These are phyloP conservation scores for Arthrobotrys sinensis DNA, from an alignment of 2,329 filamentous ascomycete genomes.

Conservation along the genomic window DNA sequence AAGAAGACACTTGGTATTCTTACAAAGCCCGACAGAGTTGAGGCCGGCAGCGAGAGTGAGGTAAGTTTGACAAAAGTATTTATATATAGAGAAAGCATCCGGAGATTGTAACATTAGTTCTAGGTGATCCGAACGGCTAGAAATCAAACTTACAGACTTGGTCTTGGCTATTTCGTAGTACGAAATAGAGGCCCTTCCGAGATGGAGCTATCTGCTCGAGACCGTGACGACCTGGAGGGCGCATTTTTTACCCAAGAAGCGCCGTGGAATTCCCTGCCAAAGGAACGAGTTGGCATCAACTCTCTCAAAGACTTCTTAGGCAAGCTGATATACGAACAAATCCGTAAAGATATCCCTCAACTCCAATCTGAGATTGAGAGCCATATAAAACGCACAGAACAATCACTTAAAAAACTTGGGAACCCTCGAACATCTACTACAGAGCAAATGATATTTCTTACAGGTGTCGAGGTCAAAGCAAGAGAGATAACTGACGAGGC, in stretches of 20 bases:
- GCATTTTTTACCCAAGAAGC: constrained; percentile 26
- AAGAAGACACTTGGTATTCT: constrained; percentile 70
- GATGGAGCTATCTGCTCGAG: constrained; percentile 23
- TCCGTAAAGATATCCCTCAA: constrained; percentile 38
- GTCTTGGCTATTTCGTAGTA: constrained; percentile 41
- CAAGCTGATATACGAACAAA: constrained; percentile 41
- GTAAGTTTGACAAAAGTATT: constrained; percentile 42
- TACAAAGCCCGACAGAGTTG: constrained; percentile 75
- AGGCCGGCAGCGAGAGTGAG: constrained; percentile 65
- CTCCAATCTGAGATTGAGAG: constrained; percentile 30
- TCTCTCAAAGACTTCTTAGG: constrained; percentile 33
- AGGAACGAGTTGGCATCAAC: constrained; percentile 31
- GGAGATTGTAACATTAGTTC: background rate
- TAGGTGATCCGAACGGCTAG: constrained; percentile 29
- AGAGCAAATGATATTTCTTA: constrained; percentile 29
- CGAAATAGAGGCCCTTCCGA: constrained; percentile 41
- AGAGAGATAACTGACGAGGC: constrained; percentile 32
- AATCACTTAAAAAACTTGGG: constrained; percentile 1
- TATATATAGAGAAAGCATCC: background rate
- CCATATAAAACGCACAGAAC: constrained; percentile 14
- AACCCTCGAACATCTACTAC: constrained; percentile 12
- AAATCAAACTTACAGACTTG: constrained; percentile 24
- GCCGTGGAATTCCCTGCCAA: constrained; percentile 26
- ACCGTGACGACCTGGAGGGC: constrained; percentile 31
- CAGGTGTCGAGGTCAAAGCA: constrained; percentile 11